Evolutionary conservation across 2,329 filamentous ascomycete genomes (phyloP).

Genomic region (Sarocladium oryzae): DNA sequence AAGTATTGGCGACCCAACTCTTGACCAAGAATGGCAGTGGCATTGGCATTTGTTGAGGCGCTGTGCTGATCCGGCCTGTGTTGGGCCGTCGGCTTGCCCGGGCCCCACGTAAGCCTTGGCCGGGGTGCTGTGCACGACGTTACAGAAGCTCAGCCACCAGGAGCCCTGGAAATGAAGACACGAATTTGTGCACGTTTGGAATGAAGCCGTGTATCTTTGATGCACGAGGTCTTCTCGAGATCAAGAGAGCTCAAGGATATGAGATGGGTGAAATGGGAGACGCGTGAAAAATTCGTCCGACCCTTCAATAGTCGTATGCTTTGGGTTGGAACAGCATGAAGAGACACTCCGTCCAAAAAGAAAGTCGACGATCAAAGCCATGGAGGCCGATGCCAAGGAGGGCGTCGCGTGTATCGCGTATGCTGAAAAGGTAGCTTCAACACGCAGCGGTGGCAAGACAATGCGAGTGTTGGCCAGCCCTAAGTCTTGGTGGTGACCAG

Average conservation of each 20-base stretch:
- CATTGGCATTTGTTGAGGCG: neutral
- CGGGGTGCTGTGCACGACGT: slow-evolving; percentile 1
- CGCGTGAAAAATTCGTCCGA: neutral
- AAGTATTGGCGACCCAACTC: neutral
- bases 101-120: slow-evolving; percentile 8
- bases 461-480: neutral
- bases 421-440: neutral
- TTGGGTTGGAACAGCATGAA: neutral
- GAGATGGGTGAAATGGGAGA: neutral
- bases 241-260: neutral
- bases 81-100: slow-evolving; percentile 5
- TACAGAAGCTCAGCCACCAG: slow-evolving; percentile 1
- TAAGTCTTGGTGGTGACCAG: neutral
- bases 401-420: slow-evolving; percentile 3
- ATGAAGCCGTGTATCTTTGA: neutral
- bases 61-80: neutral
- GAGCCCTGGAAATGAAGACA: neutral
- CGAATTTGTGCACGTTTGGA: neutral
- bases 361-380: neutral
- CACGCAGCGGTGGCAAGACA: neutral
- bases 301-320: neutral
- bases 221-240: neutral
- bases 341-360: slow-evolving; percentile 1
- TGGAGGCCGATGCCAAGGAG: too few relatives aligned
- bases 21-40: neutral